Conservation (phyloP, 331 rosid species). For the Cucumis variabilis region DNA sequence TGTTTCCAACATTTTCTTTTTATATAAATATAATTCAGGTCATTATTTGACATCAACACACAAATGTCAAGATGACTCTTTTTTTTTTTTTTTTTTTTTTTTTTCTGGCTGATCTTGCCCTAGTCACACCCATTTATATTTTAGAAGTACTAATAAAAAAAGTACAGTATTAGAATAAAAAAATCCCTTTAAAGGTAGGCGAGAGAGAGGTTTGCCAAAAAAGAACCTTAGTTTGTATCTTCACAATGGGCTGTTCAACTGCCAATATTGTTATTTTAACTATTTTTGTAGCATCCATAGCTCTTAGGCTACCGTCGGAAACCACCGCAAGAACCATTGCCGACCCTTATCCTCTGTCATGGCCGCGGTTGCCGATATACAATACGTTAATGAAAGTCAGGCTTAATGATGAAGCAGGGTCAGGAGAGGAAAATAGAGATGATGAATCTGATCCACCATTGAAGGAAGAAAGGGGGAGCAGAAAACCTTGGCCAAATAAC, state of each 20-base stretch:
- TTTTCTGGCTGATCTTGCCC: no score
- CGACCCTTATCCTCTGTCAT: neutral
- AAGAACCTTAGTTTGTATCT: neutral
- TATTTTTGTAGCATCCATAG: neutral
- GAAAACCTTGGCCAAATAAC: slow-evolving; percentile 4
- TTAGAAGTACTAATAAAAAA: no score
- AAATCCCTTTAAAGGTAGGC: no score
- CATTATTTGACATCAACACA: no score
- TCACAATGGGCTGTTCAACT: neutral
- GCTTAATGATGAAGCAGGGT: neutral
- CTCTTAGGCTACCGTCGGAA: neutral
- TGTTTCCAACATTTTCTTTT: no score
- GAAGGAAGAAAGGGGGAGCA: neutral
- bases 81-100: no score
- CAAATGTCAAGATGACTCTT: no score
- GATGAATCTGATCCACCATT: neutral
- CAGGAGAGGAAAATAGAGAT: neutral
- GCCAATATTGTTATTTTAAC: neutral
- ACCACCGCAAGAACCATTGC: neutral
- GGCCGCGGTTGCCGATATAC: neutral
- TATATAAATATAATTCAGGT: no score
- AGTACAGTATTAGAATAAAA: no score
- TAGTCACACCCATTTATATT: no score
- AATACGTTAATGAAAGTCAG: neutral
- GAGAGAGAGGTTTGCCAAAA: neutral